Conservation (phyloP, 1,139 yeast genomes). For the Yamadazyma sp. region DNA sequence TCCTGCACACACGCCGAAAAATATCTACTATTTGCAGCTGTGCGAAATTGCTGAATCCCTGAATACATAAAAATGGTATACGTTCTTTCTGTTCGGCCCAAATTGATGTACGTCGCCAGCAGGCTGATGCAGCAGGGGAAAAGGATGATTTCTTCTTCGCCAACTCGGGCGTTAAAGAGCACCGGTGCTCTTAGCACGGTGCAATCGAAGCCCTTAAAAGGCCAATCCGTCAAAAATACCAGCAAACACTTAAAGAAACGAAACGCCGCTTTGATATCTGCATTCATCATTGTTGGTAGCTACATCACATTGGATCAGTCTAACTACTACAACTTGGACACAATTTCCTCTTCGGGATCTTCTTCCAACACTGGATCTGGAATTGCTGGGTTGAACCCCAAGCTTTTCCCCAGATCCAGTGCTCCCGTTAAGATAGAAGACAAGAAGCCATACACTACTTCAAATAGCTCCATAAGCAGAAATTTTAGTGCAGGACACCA, state of each 20-base stretch:
- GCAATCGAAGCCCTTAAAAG: conserved; percentile 9
- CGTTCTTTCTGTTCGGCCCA: conserved; percentile 32
- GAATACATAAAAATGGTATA: conserved; percentile 23
- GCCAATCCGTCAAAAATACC: conserved; percentile 8
- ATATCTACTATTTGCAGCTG: neutral
- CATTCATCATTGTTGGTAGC: conserved; percentile 46
- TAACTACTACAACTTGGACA: conserved; percentile 44
- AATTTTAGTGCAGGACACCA: conserved; percentile 42
- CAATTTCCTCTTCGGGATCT: conserved; percentile 31
- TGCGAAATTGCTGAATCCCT: conserved; percentile 3
- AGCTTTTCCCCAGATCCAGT: conserved; percentile 13
- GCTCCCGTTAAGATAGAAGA: conserved; percentile 17
- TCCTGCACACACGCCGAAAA: neutral
- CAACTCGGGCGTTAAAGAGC: conserved; percentile 14
- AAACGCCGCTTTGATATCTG: conserved; percentile 45
- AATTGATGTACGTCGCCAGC: conserved; percentile 28
- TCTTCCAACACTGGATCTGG: conserved; percentile 14
- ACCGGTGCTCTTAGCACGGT: conserved; percentile 11
- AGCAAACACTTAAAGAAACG: conserved; percentile 24
- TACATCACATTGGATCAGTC: conserved; percentile 43
- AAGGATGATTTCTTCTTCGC: conserved; percentile 16
- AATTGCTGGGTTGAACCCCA: conserved; percentile 8
- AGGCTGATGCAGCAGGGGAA: conserved; percentile 21
- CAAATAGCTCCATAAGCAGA: conserved; percentile 44
- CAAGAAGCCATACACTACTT: conserved; percentile 39